These are phyloP conservation scores for Panicum miliaceum DNA, from an alignment of 176 grass and related monocot genomes.

Conservation along the genomic window DNA sequence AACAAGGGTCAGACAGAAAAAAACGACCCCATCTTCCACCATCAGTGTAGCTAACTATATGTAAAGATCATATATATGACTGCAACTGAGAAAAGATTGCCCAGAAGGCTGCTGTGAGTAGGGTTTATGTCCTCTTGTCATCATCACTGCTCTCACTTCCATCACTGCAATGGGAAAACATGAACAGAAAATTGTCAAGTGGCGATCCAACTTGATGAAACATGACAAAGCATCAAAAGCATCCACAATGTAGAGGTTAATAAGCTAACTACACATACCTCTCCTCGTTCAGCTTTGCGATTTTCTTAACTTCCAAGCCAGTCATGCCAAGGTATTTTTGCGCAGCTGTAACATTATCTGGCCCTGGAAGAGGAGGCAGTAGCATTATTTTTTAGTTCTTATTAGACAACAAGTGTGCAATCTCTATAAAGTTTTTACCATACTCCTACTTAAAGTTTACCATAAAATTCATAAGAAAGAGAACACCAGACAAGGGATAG, in stretches of 20 bases:
- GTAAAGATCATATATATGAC: background rate
- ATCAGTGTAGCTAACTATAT: conserved; percentile 38
- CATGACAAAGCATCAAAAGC: background rate
- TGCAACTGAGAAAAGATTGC: background rate
- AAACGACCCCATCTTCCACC: conserved; percentile 41
- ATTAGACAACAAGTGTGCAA: background rate
- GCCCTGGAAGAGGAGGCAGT: conserved; percentile 51
- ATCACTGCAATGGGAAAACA: conserved; percentile 57
- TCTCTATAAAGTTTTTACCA: conserved; percentile 7
- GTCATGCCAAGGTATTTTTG: conserved; percentile 89
- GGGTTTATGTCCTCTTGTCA: conserved; percentile 52
- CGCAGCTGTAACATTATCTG: conserved; percentile 76
- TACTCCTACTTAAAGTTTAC: background rate
- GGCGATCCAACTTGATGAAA: background rate
- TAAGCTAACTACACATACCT: conserved; percentile 56
- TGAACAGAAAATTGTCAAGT: conserved; percentile 26
- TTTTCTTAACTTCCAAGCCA: conserved; percentile 90
- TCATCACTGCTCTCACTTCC: conserved; percentile 85
- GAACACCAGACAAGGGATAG: background rate
- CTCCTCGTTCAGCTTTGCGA: conserved; percentile 89
- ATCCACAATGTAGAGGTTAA: background rate
- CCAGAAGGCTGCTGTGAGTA: background rate
- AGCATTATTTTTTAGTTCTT: conserved; percentile 17
- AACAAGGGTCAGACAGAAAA: conserved; percentile 38
- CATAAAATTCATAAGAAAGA: background rate